Evolutionary conservation across 2,329 filamentous ascomycete species (phyloP).

Genomic region (Neocatenulostroma microsporum): DNA sequence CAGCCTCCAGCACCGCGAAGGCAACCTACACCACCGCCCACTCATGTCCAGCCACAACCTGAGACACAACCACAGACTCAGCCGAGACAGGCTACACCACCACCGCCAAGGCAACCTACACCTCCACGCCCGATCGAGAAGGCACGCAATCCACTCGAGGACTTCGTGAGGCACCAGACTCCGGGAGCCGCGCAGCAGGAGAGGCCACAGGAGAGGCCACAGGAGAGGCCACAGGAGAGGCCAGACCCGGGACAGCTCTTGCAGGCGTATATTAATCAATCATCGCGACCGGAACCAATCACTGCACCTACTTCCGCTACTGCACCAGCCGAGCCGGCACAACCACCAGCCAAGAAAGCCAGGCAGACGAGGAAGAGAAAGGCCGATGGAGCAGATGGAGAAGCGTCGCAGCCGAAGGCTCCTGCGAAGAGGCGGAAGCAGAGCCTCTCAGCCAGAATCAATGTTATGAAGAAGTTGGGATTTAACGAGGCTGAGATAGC

Average conservation of each 20-base stretch:
- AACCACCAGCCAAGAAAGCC: background rate
- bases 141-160: background rate
- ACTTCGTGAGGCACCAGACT: constrained; percentile 1
- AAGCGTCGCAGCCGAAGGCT: constrained; percentile 4
- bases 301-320: too few relatives aligned
- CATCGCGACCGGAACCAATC: too few relatives aligned
- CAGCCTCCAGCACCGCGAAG: constrained; percentile 7
- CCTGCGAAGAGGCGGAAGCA: constrained; percentile 18
- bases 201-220: background rate
- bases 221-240: too few relatives aligned
- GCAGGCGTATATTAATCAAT: too few relatives aligned
- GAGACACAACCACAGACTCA: background rate
- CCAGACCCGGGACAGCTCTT: too few relatives aligned
- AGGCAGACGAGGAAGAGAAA: constrained; percentile 8
- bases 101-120: background rate
- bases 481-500: constrained; percentile 6
- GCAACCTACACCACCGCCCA: constrained; percentile 3
- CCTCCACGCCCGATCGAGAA: background rate
- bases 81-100: background rate
- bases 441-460: constrained; percentile 16
- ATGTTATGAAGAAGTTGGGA: constrained; percentile 14
- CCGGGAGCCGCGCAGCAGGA: background rate
- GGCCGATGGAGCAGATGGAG: constrained; percentile 5
- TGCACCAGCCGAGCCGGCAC: background rate
- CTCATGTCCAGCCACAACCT: background rate